Evolutionary conservation across 225 moss, liverwort and hornwort genomes (phyloP).

Genomic region (Bryum argenteum): DNA sequence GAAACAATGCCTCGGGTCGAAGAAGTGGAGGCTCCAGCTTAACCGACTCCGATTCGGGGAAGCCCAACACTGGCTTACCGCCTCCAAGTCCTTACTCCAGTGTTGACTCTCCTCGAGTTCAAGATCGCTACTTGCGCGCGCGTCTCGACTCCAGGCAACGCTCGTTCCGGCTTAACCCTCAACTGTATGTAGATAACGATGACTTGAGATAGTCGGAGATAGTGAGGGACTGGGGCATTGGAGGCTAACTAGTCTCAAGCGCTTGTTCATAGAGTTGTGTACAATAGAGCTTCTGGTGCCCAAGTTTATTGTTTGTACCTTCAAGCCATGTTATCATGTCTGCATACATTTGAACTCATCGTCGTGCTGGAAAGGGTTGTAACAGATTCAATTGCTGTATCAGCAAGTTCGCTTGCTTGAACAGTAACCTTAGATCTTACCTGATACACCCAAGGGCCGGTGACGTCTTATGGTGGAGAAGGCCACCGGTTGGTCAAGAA

Average conservation of each 20-base stretch:
- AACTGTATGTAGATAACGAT: conserved; percentile 43
- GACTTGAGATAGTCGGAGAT: conserved; percentile 32
- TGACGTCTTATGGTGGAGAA: too few species aligned
- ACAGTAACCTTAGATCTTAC: too few species aligned
- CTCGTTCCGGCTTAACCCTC: conserved; percentile 31
- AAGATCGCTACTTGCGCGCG: conserved; percentile 38
- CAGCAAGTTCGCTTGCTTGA: too few species aligned
- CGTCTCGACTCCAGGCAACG: conserved; percentile 36
- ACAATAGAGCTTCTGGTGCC: neutral
- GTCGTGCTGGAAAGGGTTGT: too few species aligned
- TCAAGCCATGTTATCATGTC: neutral
- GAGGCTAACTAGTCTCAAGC: neutral
- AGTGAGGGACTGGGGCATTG: neutral
- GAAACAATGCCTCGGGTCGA: conserved; percentile 36
- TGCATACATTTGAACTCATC: too few species aligned
- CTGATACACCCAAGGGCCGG: too few species aligned
- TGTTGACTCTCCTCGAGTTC: conserved; percentile 29
- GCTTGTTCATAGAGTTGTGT: conserved; percentile 2
- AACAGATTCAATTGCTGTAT: too few species aligned
- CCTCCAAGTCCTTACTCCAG: conserved; percentile 38
- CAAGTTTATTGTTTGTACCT: neutral
- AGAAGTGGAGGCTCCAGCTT: conserved; percentile 48
- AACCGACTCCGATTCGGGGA: conserved; percentile 53
- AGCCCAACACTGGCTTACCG: conserved; percentile 36
- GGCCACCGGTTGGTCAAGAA: too few species aligned